Evolutionary conservation across 2,329 filamentous ascomycete species (phyloP).

Genomic region (Botrytis deweyae): DNA sequence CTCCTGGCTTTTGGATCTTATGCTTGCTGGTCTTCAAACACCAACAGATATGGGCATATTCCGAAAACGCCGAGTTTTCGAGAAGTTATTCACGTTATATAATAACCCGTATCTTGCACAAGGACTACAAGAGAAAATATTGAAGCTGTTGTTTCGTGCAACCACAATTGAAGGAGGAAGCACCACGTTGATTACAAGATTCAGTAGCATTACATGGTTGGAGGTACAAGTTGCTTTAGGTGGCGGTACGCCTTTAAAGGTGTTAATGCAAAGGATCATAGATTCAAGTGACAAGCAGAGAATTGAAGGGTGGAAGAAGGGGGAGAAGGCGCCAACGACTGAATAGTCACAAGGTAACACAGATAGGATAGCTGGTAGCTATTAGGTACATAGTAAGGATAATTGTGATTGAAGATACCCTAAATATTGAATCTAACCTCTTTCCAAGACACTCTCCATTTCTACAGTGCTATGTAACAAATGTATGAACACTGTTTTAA

Average conservation of each 20-base stretch:
- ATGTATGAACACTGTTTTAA: not conserved
- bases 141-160: slow-evolving; percentile 64
- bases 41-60: slow-evolving; percentile 59
- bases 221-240: slow-evolving; percentile 56
- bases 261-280: slow-evolving; percentile 58
- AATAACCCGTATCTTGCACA: slow-evolving; percentile 61
- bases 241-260: slow-evolving; percentile 49
- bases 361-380: slow-evolving; percentile 24
- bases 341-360: slow-evolving; percentile 26
- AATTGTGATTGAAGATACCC: slow-evolving; percentile 29
- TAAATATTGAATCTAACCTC: slow-evolving; percentile 19
- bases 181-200: slow-evolving; percentile 76
- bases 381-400: slow-evolving; percentile 25
- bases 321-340: slow-evolving; percentile 32
- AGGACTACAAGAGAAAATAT: slow-evolving; percentile 54
- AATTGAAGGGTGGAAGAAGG: slow-evolving; percentile 63
- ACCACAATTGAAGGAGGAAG: slow-evolving; percentile 69
- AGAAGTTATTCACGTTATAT: slow-evolving; percentile 70
- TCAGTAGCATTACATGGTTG: slow-evolving; percentile 74
- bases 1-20: slow-evolving; percentile 70
- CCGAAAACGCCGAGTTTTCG: slow-evolving; percentile 65
- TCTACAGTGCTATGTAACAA: not conserved
- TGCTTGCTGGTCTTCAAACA: slow-evolving; percentile 65
- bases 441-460: slow-evolving; percentile 1
- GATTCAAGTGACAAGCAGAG: slow-evolving; percentile 66